Evolutionary conservation across 73 alveolate species (phyloP), one percentile per base, ranked within the genome.

Genomic region (Breviolum minutum): DNA sequence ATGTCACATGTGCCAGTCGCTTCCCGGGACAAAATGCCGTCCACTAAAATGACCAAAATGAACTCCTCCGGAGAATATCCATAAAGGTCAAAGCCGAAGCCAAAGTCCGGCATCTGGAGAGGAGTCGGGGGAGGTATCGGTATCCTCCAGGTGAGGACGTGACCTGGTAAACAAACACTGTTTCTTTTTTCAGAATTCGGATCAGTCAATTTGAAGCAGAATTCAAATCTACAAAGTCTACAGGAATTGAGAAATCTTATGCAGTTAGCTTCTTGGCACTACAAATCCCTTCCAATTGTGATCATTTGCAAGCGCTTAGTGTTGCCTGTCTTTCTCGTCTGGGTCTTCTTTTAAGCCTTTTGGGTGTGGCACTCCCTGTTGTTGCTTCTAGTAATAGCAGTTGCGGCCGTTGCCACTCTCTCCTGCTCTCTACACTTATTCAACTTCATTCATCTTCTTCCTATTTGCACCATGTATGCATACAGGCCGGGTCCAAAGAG

Each of bases 11-110:
- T 68, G 17, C 77, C 77, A 17, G 74, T 17, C 24, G 74, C 4
- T 68, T 68, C 77, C 4, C 4, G 24, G 17, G 77, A 22, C 54
- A 40, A 68, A 17, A 68, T 22, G 24, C 77, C 77, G 24, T 66
- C 17, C 74, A 0, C n/a, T 22, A 68, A 14, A 68, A 22, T 68
- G n/a, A 68, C 17, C 77, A 68, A 68, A 14, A 68, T 68, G 77
- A 68, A 68, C n/a, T 61, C 92, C 92, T 83, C 92, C 73, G 62
- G 60, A 54, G 73, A 83, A 61, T 83, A 61, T 0, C 62, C 62
- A n/a, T 83, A 83, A 24, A 83, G 10, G 92, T 74, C 92, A 22
- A 83, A 61, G 76, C 92, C 92, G 73, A 83, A 83, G 76, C n/a
- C 92, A 5, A 48, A 32, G 69, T 80, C 69, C 17, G 29, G 19